A percentile compares a stretch with the other conserved stretches of the same genome.
These are phyloP conservation scores for Pseudogymnoascus sp. DNA, from an alignment of 2,329 filamentous ascomycete species.

Conservation along the genomic window DNA sequence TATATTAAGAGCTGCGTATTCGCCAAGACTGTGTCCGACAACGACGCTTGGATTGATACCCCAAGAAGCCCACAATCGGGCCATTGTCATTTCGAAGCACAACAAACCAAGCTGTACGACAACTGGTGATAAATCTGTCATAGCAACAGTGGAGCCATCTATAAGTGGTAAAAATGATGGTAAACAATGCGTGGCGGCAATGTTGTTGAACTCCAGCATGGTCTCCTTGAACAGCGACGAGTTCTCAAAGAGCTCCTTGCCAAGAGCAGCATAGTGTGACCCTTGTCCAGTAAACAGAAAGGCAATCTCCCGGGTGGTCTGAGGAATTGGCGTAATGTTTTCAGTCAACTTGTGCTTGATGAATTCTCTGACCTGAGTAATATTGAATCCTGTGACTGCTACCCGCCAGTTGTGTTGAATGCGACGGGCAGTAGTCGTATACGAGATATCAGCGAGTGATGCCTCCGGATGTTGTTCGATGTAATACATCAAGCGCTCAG, in stretches of 20 bases:
- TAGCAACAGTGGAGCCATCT: conserved; percentile 34
- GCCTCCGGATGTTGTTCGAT: conserved; percentile 12
- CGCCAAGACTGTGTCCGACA: conserved; percentile 59
- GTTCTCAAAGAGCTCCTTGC: conserved; percentile 19
- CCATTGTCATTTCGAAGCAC: conserved; percentile 49
- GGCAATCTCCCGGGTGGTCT: conserved; percentile 28
- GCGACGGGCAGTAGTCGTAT: conserved; percentile 37
- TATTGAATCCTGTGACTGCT: conserved; percentile 38
- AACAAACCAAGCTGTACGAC: conserved; percentile 48
- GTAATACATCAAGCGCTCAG: conserved; percentile 13
- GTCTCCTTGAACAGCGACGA: conserved; percentile 31
- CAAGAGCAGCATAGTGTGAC: conserved; percentile 32
- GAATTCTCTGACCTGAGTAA: conserved; percentile 40
- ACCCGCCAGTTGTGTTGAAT: conserved; percentile 54
- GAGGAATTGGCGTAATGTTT: conserved; percentile 32
- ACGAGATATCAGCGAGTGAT: conserved; percentile 24
- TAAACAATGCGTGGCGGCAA: conserved; percentile 18
- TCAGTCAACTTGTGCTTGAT: conserved; percentile 43
- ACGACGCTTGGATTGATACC: conserved; percentile 49
- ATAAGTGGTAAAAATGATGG: conserved; percentile 31
- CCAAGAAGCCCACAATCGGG: conserved; percentile 49
- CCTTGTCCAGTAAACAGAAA: conserved; percentile 22
- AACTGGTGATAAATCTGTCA: conserved; percentile 41
- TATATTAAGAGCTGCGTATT: conserved; percentile 65
- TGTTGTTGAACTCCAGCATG: conserved; percentile 18